Base-by-base conservation (phyloP, 1,139 yeast genomes). In the Chernovozyma aurita region DNA sequence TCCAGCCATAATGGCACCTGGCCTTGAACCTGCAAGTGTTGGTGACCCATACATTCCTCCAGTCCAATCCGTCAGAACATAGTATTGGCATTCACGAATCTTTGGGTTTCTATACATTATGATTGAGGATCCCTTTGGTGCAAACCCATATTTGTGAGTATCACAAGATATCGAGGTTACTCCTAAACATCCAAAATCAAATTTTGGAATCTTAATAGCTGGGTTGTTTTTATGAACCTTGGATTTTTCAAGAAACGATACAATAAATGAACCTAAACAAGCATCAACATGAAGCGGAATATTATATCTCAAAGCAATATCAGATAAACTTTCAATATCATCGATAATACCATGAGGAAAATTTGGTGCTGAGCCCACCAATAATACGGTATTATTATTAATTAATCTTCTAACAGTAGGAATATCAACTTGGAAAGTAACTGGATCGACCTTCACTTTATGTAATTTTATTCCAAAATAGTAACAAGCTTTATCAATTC, bases 131-230 rank as follows among this genome's bases (percentile, higher is more conserved):
- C 98, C 98, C 60, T 92, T 92, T 31, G 98, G 97, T 8, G 97
- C 97, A 69, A 90, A 92, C 2, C 97, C 98, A 54, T 92, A 92
- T 59, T 92, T 92, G 68, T 92, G 98, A 14, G 97, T 90, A 56
- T 92, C 98, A 61, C 97, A 92, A 11, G 96, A 85, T 42, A 92
- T 90, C 3, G 97, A 88, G 1, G 97, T 92, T n/a, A 92, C 97
- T 28, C 97, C 97, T 1, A 87, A 83, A 2, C 87, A 72, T 45
- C 94, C 67, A 61, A 92, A 92, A 57, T 92, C 98, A 61, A 90
- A 90, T 14, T 64, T 50, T 13, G 94, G 90, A 1, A 80, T 53
- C 12, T 28, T 57, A 4, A 32, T 43, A 16, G 15, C 34, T 17
- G 30, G 30, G 9, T 24, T 40, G 28, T 52, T 51, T 3, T 62